Percentiles rank a stretch among this genome's conserved stretches.
Evolutionary conservation across 306 rosid species (phyloP).

Genomic region (Cucumis cinereus): DNA sequence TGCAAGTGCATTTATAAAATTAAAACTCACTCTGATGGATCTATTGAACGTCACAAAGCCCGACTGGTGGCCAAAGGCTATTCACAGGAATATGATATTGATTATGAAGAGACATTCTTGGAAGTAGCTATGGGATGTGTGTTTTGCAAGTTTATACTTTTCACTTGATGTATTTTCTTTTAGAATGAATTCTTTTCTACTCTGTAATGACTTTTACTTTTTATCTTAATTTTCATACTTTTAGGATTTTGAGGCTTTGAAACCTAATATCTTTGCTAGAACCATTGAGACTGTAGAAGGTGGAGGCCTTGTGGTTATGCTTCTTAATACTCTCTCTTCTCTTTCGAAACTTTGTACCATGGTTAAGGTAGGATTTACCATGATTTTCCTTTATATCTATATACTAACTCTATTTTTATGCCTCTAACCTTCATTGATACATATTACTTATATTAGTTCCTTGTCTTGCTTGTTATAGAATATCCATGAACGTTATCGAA

Average conservation of each 20-base stretch:
- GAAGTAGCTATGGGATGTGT: slow-evolving; percentile 24
- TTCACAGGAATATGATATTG: too few species aligned
- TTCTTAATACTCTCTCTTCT: slow-evolving; percentile 63
- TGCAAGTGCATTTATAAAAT: too few species aligned
- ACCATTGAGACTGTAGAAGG: slow-evolving; percentile 94
- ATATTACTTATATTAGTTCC: background rate
- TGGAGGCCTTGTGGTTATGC: slow-evolving; percentile 65
- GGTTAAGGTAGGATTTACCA: slow-evolving; percentile 73
- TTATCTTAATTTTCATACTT: background rate
- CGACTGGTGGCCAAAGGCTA: too few species aligned
- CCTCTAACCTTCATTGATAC: background rate
- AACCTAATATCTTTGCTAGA: slow-evolving; percentile 84
- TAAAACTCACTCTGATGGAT: too few species aligned
- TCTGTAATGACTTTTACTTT: background rate
- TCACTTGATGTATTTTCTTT: too few species aligned
- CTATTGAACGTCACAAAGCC: too few species aligned
- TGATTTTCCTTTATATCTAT: background rate
- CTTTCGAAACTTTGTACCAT: slow-evolving; percentile 81
- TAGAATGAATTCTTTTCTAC: background rate
- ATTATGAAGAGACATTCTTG: too few species aligned
- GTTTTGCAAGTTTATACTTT: slow-evolving; percentile 33
- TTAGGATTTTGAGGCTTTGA: slow-evolving; percentile 88
- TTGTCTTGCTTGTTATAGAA: slow-evolving; percentile 37
- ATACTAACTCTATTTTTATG: background rate
- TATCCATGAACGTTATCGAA: slow-evolving; percentile 75